Conservation (phyloP, 345 rosid genomes). For the Dovyalis caffra region DNA sequence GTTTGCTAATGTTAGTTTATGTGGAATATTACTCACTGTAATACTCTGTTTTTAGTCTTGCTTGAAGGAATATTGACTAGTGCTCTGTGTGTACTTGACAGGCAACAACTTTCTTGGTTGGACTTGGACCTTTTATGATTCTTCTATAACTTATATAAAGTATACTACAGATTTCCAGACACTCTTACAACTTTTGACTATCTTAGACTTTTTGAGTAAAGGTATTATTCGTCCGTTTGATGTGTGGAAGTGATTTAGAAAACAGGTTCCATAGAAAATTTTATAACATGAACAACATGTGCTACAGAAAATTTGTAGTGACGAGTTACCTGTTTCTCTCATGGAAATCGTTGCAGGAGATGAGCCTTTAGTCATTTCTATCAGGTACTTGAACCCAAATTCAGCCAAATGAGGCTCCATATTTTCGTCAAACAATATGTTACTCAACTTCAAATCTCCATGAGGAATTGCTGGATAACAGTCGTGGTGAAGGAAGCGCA, state of each 20-base stretch:
- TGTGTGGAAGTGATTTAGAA: background rate
- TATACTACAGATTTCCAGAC: slow-evolving; percentile 4
- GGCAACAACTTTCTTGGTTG: slow-evolving; percentile 9
- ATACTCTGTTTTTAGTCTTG: background rate
- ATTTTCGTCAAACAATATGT: slow-evolving; percentile 59
- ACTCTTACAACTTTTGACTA: background rate
- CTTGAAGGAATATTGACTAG: background rate
- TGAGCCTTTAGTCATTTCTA: slow-evolving; percentile 40
- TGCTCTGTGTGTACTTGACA: background rate
- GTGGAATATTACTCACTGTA: background rate
- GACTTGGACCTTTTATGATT: slow-evolving; percentile 1
- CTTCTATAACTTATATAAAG: background rate
- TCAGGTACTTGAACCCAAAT: slow-evolving; percentile 59
- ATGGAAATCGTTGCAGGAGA: slow-evolving; percentile 31
- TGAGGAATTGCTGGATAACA: slow-evolving; percentile 84
- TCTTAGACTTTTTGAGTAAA: slow-evolving; percentile 1
- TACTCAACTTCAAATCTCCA: slow-evolving; percentile 72
- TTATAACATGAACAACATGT: background rate
- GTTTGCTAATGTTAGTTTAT: background rate
- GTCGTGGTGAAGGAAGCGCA: slow-evolving; percentile 86
- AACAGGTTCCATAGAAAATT: background rate
- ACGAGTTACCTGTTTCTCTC: slow-evolving; percentile 37
- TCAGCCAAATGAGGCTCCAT: slow-evolving; percentile 75
- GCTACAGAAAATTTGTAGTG: background rate
- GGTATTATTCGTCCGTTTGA: slow-evolving; percentile 14